A percentile compares a stretch with the other conserved stretches of the same genome.
These are phyloP conservation scores for Emericellopsis atlantica DNA, from an alignment of 2,329 filamentous ascomycete genomes.

Conservation along the genomic window DNA sequence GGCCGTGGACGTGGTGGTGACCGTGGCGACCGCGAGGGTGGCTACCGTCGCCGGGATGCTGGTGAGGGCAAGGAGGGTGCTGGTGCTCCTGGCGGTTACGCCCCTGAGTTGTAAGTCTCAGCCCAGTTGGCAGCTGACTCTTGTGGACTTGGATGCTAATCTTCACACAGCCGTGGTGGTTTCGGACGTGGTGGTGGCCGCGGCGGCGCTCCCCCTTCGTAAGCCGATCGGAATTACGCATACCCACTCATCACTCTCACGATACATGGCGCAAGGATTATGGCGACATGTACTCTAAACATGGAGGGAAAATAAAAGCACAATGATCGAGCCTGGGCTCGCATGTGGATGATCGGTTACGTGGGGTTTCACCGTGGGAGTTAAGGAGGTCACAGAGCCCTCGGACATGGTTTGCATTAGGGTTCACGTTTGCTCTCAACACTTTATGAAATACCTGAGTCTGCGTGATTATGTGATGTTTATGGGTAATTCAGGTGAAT, in stretches of 20 bases:
- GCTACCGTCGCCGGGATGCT: conserved; percentile 83
- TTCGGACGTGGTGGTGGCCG: conserved; percentile 67
- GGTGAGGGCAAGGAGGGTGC: conserved; percentile 83
- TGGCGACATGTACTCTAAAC: conserved; percentile 34
- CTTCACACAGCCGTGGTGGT: conserved; percentile 57
- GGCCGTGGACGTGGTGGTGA: conserved; percentile 65
- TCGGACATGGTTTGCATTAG: conserved; percentile 36
- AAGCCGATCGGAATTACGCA: conserved; percentile 28
- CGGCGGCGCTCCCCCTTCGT: conserved; percentile 52
- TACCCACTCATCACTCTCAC: conserved; percentile 26
- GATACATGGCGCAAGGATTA: conserved; percentile 26
- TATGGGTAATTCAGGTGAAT: conserved; percentile 7
- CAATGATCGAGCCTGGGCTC: conserved; percentile 23
- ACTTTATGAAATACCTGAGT: conserved; percentile 11
- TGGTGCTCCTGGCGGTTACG: conserved; percentile 84
- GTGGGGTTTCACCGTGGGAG: conserved; percentile 28
- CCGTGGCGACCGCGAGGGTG: conserved; percentile 76
- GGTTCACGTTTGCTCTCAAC: conserved; percentile 38
- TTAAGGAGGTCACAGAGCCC: conserved; percentile 32
- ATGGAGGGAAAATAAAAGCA: conserved; percentile 20
- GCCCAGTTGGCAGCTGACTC: conserved; percentile 1
- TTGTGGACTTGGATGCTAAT: conserved; percentile 17
- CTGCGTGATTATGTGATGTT: too few relatives aligned
- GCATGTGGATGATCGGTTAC: conserved; percentile 20
- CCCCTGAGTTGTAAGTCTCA: conserved; percentile 68